These are phyloP conservation scores for Backusella australiensis DNA, from an alignment of 192 early-diverging fungal species.

Conservation along the genomic window DNA sequence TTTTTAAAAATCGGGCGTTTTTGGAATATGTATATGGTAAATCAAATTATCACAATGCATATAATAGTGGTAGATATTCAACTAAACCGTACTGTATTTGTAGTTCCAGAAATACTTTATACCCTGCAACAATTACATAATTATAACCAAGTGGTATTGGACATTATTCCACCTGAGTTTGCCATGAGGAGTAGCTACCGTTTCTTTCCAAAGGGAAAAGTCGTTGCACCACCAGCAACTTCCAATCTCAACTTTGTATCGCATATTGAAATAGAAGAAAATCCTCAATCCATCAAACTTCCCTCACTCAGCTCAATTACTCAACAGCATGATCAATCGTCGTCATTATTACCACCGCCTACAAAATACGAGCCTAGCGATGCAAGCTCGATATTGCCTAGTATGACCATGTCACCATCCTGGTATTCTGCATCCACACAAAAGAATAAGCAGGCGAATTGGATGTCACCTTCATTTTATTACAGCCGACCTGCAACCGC, in stretches of 20 bases:
- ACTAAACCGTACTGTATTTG: background rate
- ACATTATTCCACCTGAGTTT: constrained; percentile 36
- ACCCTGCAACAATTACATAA: constrained; percentile 26
- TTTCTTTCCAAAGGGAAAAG: background rate
- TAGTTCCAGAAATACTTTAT: constrained; percentile 32
- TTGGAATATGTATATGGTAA: constrained; percentile 35
- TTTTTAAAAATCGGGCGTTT: constrained; percentile 30
- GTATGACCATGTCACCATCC: constrained; percentile 36
- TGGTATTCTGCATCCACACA: constrained; percentile 37
- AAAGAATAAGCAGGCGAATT: constrained; percentile 24
- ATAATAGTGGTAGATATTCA: background rate
- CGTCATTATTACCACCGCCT: constrained; percentile 17
- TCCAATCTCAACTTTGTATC: constrained; percentile 5
- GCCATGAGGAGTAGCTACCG: constrained; percentile 18
- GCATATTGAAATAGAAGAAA: constrained; percentile 11
- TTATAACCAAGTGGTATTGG: constrained; percentile 15
- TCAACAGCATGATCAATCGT: background rate
- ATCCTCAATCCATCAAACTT: background rate
- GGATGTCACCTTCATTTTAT: constrained; percentile 41
- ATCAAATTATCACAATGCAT: background rate
- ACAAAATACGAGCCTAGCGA: constrained; percentile 29
- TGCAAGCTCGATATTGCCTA: constrained; percentile 24
- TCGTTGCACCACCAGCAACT: background rate
- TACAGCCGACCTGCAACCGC: constrained; percentile 31
- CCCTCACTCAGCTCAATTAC: constrained; percentile 1